Evolutionary conservation across 164 flowering plant species (phyloP), one percentile per base, ranked within the genome.

Genomic region (Chloranthus sessilifolius): DNA sequence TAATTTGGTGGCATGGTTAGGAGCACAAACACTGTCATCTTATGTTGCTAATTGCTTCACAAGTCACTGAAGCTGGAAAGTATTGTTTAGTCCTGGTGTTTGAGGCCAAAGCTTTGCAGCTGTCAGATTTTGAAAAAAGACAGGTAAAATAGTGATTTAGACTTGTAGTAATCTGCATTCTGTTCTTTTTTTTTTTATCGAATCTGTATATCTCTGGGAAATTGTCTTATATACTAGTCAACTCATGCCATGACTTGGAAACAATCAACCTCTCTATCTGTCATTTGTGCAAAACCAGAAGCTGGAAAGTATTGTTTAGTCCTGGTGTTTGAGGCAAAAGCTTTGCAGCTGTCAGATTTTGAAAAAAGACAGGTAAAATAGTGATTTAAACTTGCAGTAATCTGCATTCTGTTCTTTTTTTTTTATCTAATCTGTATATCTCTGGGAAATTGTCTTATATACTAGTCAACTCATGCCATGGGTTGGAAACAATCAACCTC

Each of bases 41-140:
- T 42, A 37, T 47, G 30, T 33, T 40, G 27, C 39, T 27, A 5
- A 22, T 26, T 34, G 8, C 47, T 4, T 54, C 33, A 20, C 65
- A 92, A 95, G 91, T 82, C 27, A 83, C 87, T 47, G 85, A 78
- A 63, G 91, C 85, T 71, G 96, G 98, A 9, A 85, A 59, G 69
- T 88, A 92, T 71, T 66, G 78, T 55, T 68, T 92, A 58, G 87
- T 79, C 22, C 69, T 92, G 57, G 78, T 78, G 31, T 88, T 92
- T 55, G 84, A 88, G 69, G 96, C 96, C 39, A 85, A 88, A 67
- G 82, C 79, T 41, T 69, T 88, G 52, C 64, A 82, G 65, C 56
- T 88, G 56, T 80, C 94, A 49, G 91, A 92, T 68, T 92, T 92
- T 65, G 96, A 92, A 37, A 43, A 76, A 57, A 75, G 98, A 82